Conservation (phyloP, 2,329 filamentous ascomycete species). For the Fusarium longipes region DNA sequence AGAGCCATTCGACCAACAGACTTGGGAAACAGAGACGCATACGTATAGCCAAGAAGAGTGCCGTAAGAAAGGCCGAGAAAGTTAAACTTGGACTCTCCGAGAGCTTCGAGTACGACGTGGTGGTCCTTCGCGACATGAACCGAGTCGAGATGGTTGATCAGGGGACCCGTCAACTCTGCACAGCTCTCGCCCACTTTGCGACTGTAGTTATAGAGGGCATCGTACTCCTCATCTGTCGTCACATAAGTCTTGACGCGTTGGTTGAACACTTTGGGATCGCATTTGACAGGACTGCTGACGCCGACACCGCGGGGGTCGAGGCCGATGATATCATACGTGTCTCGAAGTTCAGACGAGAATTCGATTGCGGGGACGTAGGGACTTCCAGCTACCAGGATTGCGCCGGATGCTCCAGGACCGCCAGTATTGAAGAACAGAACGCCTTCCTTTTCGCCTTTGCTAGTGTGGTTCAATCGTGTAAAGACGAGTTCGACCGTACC, state of each 20-base stretch:
- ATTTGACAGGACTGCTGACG: conserved; percentile 54
- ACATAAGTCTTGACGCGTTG: conserved; percentile 29
- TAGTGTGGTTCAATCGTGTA: conserved; percentile 29
- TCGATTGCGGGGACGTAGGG: conserved; percentile 13
- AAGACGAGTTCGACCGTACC: conserved; percentile 18
- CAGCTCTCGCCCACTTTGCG: conserved; percentile 39
- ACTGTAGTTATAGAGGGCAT: conserved; percentile 25
- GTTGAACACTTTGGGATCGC: conserved; percentile 49
- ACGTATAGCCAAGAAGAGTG: conserved; percentile 50
- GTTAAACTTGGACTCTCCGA: conserved; percentile 43
- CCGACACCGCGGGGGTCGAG: conserved; percentile 59
- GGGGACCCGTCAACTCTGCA: conserved; percentile 36
- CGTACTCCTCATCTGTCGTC: conserved; percentile 15
- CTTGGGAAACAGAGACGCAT: conserved; percentile 48
- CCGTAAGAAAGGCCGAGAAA: conserved; percentile 55
- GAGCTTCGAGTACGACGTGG: conserved; percentile 39
- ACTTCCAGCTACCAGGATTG: conserved; percentile 20
- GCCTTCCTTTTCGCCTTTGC: conserved; percentile 26
- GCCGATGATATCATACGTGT: conserved; percentile 56
- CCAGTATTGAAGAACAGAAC: conserved; percentile 41
- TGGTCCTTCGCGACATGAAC: conserved; percentile 42
- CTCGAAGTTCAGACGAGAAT: conserved; percentile 29
- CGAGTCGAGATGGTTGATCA: conserved; percentile 41
- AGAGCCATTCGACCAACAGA: conserved; percentile 45
- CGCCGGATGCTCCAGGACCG: conserved; percentile 34